Evolutionary conservation across 1,284 basidiomycete species (phyloP).

Genomic region (Wallemia ichthyophaga): DNA sequence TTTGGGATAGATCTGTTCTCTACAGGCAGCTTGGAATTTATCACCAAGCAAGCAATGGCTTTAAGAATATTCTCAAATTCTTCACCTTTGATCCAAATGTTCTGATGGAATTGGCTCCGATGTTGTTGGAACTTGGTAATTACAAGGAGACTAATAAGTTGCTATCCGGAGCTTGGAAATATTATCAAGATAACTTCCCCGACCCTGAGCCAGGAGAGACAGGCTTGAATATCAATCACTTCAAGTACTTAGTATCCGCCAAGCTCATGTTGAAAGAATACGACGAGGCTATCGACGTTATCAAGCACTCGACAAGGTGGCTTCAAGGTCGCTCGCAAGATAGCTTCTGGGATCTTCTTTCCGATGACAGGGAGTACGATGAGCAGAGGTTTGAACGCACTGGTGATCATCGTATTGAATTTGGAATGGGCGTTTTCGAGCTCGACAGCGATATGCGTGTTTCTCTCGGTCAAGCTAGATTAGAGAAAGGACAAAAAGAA

Average conservation of each 20-base stretch:
- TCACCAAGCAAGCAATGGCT: slow-evolving; percentile 38
- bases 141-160: slow-evolving; percentile 30
- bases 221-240: slow-evolving; percentile 15
- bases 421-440: slow-evolving; percentile 23
- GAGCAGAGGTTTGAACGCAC: slow-evolving; percentile 15
- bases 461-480: slow-evolving; percentile 53
- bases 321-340: slow-evolving; percentile 47
- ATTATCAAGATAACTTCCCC: slow-evolving; percentile 19
- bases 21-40: slow-evolving; percentile 37
- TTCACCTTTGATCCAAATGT: slow-evolving; percentile 53
- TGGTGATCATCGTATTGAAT: slow-evolving; percentile 11
- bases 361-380: slow-evolving; percentile 72
- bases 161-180: slow-evolving; percentile 31
- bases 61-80: slow-evolving; percentile 40
- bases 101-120: slow-evolving; percentile 42
- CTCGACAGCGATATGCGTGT: slow-evolving; percentile 57
- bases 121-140: slow-evolving; percentile 41
- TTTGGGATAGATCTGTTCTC: slow-evolving; percentile 68
- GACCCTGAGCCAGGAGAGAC: slow-evolving; percentile 3
- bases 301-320: slow-evolving; percentile 57
- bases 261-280: slow-evolving; percentile 39
- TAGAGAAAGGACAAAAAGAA: slow-evolving; percentile 44
- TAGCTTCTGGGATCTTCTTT: slow-evolving; percentile 44
- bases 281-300: slow-evolving; percentile 34
- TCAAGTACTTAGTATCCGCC: slow-evolving; percentile 50